These are phyloP conservation scores for Cladophialophora carrionii DNA, from an alignment of 2,329 filamentous ascomycete species.

Conservation along the genomic window DNA sequence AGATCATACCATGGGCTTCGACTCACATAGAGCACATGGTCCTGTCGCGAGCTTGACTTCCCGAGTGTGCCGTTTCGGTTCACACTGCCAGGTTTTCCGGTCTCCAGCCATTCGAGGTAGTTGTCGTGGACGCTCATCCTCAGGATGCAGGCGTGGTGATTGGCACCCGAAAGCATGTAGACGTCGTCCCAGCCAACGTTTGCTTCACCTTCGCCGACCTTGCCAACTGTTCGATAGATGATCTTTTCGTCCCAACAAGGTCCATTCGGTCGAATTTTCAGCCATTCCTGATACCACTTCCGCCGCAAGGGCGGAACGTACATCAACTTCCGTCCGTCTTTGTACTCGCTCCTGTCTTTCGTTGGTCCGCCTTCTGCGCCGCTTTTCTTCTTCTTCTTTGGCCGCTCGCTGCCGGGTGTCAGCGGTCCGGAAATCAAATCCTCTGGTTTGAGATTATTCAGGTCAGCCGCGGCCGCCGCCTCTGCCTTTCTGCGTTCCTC, in stretches of 20 bases:
- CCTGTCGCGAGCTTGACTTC: slow-evolving; percentile 10
- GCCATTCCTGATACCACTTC: slow-evolving; percentile 39
- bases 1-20: slow-evolving; percentile 64
- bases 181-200: slow-evolving; percentile 29
- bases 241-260: slow-evolving; percentile 37
- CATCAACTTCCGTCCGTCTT: slow-evolving; percentile 34
- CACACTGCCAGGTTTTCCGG: slow-evolving; percentile 38
- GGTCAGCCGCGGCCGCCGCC: slow-evolving; percentile 19
- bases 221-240: slow-evolving; percentile 35
- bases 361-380: slow-evolving; percentile 10
- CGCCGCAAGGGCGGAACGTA: slow-evolving; percentile 35
- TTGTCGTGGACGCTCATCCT: slow-evolving; percentile 60
- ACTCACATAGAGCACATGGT: slow-evolving; percentile 55
- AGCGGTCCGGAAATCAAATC: slow-evolving; percentile 30
- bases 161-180: slow-evolving; percentile 41
- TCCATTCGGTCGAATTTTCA: slow-evolving; percentile 33
- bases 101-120: slow-evolving; percentile 60
- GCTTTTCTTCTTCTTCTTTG: slow-evolving; percentile 40
- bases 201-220: slow-evolving; percentile 21
- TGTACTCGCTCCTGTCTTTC: slow-evolving; percentile 32
- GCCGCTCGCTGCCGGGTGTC: slow-evolving; percentile 35
- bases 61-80: background rate
- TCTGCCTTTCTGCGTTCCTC: slow-evolving; percentile 30
- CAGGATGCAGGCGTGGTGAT: slow-evolving; percentile 64
- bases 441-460: slow-evolving; percentile 33